Evolutionary conservation across 495 filamentous ascomycete genomes (phyloP).

Genomic region (Xylaria intraflava): DNA sequence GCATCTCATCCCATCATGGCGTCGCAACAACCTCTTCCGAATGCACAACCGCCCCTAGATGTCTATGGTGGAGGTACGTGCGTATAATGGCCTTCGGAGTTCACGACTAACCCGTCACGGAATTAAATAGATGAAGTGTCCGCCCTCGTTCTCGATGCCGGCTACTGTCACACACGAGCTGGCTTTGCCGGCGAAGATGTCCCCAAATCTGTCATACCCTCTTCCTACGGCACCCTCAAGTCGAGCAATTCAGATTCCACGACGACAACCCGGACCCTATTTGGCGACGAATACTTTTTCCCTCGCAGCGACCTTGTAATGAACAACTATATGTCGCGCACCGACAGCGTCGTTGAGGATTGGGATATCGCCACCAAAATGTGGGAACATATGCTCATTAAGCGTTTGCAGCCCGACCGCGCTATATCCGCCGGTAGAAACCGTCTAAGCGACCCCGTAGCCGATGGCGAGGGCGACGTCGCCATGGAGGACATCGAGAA

Average conservation of each 20-base stretch:
- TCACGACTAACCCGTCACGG: neutral
- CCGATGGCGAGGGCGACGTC: conserved; percentile 52
- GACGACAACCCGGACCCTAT: conserved; percentile 56
- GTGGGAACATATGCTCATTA: conserved; percentile 69
- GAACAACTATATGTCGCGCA: conserved; percentile 76
- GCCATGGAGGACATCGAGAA: conserved; percentile 57
- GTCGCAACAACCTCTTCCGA: conserved; percentile 23
- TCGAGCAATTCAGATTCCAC: conserved; percentile 38
- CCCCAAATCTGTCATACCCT: conserved; percentile 86
- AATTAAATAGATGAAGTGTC: conserved; percentile 76
- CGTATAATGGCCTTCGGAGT: conserved; percentile 12
- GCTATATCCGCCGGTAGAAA: conserved; percentile 61
- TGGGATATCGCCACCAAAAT: conserved; percentile 87
- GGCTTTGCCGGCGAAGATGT: conserved; percentile 97
- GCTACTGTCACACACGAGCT: conserved; percentile 82
- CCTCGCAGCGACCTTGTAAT: conserved; percentile 71
- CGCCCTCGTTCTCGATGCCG: conserved; percentile 91
- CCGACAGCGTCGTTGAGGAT: conserved; percentile 85
- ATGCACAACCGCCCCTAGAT: conserved; percentile 48
- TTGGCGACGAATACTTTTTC: conserved; percentile 79
- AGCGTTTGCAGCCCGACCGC: conserved; percentile 69
- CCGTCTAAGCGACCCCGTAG: conserved; percentile 62
- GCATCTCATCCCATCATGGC: conserved; percentile 11
- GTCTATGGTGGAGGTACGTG: conserved; percentile 76
- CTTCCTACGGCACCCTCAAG: conserved; percentile 65